A percentile compares a stretch with the other conserved stretches of the same genome.
Conservation (phyloP, 495 filamentous ascomycete genomes). For the Xylaria cubensis region DNA sequence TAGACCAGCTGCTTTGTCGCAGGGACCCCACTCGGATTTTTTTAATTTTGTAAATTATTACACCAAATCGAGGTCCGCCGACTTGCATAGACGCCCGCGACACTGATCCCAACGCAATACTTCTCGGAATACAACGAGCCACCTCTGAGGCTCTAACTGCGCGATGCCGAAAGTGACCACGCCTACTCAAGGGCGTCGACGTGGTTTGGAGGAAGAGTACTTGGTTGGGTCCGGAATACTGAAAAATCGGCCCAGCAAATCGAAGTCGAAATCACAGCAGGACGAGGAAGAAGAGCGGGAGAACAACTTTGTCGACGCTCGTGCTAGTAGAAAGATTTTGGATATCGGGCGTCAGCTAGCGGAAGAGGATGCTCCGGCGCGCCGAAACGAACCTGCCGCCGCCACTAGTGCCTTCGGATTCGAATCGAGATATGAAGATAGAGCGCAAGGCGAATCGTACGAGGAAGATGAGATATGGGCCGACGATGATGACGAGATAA, state of each 20-base stretch:
- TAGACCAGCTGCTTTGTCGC: constrained; percentile 7
- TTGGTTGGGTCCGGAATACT: constrained; percentile 49
- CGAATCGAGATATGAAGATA: constrained; percentile 46
- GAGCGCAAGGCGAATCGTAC: constrained; percentile 48
- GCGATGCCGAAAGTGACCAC: constrained; percentile 61
- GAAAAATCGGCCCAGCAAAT: constrained; percentile 37
- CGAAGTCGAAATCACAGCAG: constrained; percentile 60
- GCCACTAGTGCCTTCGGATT: constrained; percentile 52
- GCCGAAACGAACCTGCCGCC: constrained; percentile 30
- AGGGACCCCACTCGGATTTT: constrained; percentile 34
- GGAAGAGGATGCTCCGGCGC: constrained; percentile 62
- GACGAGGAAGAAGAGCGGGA: constrained; percentile 64
- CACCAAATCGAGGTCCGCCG: not conserved
- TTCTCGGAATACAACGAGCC: not conserved
- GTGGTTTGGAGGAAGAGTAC: constrained; percentile 74
- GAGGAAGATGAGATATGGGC: constrained; percentile 65
- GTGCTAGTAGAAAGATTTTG: constrained; percentile 84
- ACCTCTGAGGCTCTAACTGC: not conserved
- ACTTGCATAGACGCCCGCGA: not conserved
- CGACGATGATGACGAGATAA: constrained; percentile 74
- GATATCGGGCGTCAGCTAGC: constrained; percentile 82
- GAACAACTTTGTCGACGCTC: constrained; percentile 80
- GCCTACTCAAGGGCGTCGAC: constrained; percentile 44
- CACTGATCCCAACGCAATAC: not conserved
- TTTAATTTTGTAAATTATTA: constrained; percentile 33